A percentile compares a stretch with the other conserved stretches of the same genome.
Conservation (phyloP, 139 green algal genomes). For the Chlorella sorokiniana region DNA sequence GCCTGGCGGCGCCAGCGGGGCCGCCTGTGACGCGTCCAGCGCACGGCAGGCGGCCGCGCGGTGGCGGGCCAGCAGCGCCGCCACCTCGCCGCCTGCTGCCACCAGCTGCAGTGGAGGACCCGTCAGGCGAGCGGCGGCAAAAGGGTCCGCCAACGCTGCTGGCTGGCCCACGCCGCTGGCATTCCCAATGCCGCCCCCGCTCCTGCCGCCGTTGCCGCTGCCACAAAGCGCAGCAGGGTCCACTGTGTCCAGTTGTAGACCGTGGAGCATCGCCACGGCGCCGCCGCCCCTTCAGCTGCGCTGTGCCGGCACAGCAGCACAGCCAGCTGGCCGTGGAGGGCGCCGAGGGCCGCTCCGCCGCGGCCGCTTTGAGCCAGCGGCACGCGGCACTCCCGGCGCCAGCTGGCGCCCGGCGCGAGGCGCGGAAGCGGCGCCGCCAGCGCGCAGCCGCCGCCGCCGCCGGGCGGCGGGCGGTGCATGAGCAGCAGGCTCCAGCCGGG, state of each 20-base stretch:
- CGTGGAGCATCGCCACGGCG: background rate
- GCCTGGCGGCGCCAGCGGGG: too few species aligned
- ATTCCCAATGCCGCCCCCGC: background rate
- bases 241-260: background rate
- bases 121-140: too few species aligned
- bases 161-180: too few species aligned
- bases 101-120: too few species aligned
- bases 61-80: too few species aligned
- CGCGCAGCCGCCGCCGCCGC: too few species aligned
- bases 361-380: background rate
- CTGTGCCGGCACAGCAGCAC: background rate
- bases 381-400: background rate
- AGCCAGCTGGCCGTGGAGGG: background rate
- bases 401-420: background rate
- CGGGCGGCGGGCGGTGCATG: background rate
- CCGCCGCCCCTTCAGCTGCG: background rate
- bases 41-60: too few species aligned
- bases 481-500: background rate
- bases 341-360: too few species aligned
- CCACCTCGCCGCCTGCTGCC: too few species aligned
- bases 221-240: background rate
- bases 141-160: too few species aligned
- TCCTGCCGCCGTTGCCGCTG: background rate
- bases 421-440: background rate
- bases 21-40: too few species aligned